A percentile compares a stretch with the other conserved stretches of the same genome.
phyloP scores from a whole-genome alignment of 2,329 filamentous ascomycete genomes.

The Dothistroma septosporum region DNA sequence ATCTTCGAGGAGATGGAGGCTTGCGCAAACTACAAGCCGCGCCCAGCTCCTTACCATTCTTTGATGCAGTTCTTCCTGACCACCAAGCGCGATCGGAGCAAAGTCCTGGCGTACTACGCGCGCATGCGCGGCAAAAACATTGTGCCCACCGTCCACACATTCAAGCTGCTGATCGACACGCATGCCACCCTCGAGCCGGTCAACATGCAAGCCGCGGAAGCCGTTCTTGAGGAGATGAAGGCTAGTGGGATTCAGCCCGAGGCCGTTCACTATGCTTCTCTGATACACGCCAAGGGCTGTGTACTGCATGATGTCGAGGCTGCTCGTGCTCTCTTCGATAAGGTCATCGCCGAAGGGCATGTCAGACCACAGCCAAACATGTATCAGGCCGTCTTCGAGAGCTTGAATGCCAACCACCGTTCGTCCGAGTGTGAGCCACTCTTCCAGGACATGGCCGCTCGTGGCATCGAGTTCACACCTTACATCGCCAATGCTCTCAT shows the following conservation, averaged over 20 bases:
- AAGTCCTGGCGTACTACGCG: slow-evolving; percentile 91
- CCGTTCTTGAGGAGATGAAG: slow-evolving; percentile 74
- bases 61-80: slow-evolving; percentile 99
- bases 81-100: slow-evolving; percentile 90
- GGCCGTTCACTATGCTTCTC: slow-evolving; percentile 88
- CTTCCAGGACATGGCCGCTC: slow-evolving; percentile 68
- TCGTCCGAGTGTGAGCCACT: slow-evolving; percentile 68
- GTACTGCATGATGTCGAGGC: slow-evolving; percentile 86
- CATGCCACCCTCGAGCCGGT: slow-evolving; percentile 90
- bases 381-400: slow-evolving; percentile 95
- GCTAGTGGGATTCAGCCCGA: slow-evolving; percentile 72
- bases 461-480: slow-evolving; percentile 78
- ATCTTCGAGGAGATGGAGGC: slow-evolving; percentile 99
- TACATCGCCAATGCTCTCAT: slow-evolving; percentile 99
- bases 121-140: slow-evolving; percentile 88
- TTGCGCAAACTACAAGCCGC: slow-evolving; percentile 97
- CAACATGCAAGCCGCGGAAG: slow-evolving; percentile 81
- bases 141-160: slow-evolving; percentile 88
- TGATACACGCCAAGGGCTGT: slow-evolving; percentile 94
- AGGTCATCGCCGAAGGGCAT: slow-evolving; percentile 63
- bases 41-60: slow-evolving; percentile 95
- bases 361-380: slow-evolving; percentile 76
- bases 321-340: slow-evolving; percentile 76
- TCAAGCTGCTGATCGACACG: slow-evolving; percentile 94
- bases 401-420: slow-evolving; percentile 90